Base-by-base conservation (phyloP, 345 rosid genomes). In the Arabis alpina region DNA sequence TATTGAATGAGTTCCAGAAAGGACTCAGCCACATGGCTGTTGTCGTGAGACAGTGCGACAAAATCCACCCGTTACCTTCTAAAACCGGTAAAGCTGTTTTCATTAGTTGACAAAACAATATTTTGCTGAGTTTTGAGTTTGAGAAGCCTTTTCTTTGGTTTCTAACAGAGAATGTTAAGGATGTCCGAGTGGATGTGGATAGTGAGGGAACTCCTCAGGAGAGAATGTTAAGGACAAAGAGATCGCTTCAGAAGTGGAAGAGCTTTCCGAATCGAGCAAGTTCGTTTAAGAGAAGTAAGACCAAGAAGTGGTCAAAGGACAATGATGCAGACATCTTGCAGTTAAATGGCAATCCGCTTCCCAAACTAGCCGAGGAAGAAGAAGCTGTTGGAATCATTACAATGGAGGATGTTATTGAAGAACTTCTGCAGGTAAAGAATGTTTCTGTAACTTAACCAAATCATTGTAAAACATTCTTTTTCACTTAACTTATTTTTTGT, bases 1-100 rank as follows among this genome's bases (percentile, higher is more conserved):
- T 94, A 77, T 66, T 94, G 84, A 94, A 94, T 70, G 99, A 94
- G 82, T 94, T 94, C 77, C 99, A 94, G 75, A 94, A 94, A 80
- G 99, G 99, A 54, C 99, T 89, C 58, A 94, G 99, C 83, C 99
- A 94, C 72, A 94, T 94, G 99, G 98, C 98, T 58, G 93, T 91
- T 72, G 92, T 91, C 45, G 88, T 88, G 30, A 87, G 87, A 59
- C 83, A 62, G 57, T 78, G 78, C 72, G 79, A 80, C 72, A 84
- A 63, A 56, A 19, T 76, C 56, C 66, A 76, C 45, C 75, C 71
- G 1, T 15, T 76, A 51, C 76, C 76, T 45, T 14, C 25, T 43
- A 54, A 41, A 55, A 40, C 30, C 27, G 76, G 76, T 76, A 59
- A 19, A 45, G 61, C 23, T 24, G n/a, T 40, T 50, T 39, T 5